Evolutionary conservation across 192 early-diverging fungal species (phyloP).

Genomic region (Spizellomyces sp.): DNA sequence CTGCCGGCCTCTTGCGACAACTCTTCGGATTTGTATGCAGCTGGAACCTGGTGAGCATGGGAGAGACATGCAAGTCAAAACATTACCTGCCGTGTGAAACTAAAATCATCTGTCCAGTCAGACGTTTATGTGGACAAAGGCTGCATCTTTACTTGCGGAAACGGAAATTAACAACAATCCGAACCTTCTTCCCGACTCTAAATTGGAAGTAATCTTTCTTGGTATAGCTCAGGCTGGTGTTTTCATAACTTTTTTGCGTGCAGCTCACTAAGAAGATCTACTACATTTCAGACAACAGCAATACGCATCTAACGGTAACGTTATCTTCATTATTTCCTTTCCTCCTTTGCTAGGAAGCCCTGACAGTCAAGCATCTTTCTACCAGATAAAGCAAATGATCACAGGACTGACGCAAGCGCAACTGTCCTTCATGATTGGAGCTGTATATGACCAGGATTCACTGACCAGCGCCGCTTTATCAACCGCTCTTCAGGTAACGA

Average conservation of each 20-base stretch:
- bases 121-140: not conserved
- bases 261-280: no score
- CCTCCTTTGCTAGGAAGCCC: not conserved
- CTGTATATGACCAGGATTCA: not conserved
- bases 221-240: not conserved
- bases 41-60: no score
- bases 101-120: not conserved
- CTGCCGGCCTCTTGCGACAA: no score
- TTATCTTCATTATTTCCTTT: not conserved
- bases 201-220: slow-evolving; percentile 1
- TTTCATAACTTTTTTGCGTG: no score
- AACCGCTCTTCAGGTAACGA: not conserved
- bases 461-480: not conserved
- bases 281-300: not conserved
- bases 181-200: not conserved
- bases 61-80: no score
- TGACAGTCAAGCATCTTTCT: not conserved
- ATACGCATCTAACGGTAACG: not conserved
- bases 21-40: no score
- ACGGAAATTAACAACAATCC: slow-evolving; percentile 7
- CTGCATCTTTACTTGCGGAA: not conserved
- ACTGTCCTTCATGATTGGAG: not conserved
- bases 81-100: no score
- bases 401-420: not conserved
- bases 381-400: not conserved